Evolutionary conservation across 1,284 basidiomycete species (phyloP).

Genomic region (Pseudomicrostroma phylloplanum): DNA sequence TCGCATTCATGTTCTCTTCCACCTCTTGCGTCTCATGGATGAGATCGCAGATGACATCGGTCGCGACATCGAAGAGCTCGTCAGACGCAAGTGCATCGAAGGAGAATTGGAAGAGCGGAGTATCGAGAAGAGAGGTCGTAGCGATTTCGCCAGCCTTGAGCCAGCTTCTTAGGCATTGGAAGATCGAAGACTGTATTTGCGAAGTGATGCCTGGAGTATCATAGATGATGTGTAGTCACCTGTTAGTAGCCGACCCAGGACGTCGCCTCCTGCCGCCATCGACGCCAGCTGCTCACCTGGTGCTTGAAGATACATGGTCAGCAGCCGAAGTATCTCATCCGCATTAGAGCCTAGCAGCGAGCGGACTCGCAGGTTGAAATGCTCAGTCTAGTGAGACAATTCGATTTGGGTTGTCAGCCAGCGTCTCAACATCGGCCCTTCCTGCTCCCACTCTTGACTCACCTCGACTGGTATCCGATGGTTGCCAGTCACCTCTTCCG

Average conservation of each 20-base stretch:
- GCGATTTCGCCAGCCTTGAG: slow-evolving; percentile 77
- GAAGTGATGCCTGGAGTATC: slow-evolving; percentile 61
- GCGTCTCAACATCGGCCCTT: too few relatives aligned
- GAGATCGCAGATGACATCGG: slow-evolving; percentile 85
- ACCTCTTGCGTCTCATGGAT: slow-evolving; percentile 98
- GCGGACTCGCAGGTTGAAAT: slow-evolving; percentile 54
- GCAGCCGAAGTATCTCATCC: slow-evolving; percentile 66
- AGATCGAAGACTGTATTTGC: slow-evolving; percentile 76
- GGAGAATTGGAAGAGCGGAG: slow-evolving; percentile 69
- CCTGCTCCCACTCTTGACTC: slow-evolving; percentile 51
- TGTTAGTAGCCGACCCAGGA: neutral
- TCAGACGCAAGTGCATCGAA: slow-evolving; percentile 55
- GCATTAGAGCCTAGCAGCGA: slow-evolving; percentile 58
- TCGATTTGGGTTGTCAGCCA: neutral
- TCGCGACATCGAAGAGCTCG: slow-evolving; percentile 81
- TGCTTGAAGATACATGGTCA: slow-evolving; percentile 85
- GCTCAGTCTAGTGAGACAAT: slow-evolving; percentile 62
- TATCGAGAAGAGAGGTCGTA: slow-evolving; percentile 63
- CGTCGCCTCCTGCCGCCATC: neutral
- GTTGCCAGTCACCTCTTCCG: slow-evolving; percentile 82
- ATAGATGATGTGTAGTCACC: too few relatives aligned
- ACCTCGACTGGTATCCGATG: slow-evolving; percentile 82
- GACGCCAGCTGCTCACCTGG: slow-evolving; percentile 59
- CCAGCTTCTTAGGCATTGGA: slow-evolving; percentile 81
- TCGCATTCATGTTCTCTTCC: slow-evolving; percentile 83